These are phyloP conservation scores for Microsporum ferrugineum DNA, from an alignment of 2,329 filamentous ascomycete genomes.

Conservation along the genomic window DNA sequence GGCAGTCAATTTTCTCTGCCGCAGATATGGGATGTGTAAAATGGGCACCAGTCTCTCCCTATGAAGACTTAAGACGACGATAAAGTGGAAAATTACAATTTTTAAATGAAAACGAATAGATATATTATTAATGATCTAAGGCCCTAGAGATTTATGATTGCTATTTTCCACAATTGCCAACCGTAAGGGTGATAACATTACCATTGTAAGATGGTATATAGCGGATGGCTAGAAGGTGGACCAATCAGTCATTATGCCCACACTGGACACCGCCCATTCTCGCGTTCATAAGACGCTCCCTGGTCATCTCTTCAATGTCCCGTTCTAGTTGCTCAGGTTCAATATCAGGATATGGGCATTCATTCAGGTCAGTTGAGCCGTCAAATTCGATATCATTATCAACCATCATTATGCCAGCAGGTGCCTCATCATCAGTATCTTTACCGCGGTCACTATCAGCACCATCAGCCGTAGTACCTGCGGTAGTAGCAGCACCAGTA, in stretches of 20 bases:
- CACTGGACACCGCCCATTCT: constrained; percentile 13
- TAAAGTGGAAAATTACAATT: background rate
- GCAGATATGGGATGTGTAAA: background rate
- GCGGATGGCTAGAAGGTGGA: no score
- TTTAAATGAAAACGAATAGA: background rate
- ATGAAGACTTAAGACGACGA: background rate
- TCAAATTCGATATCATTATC: background rate
- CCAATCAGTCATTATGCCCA: constrained; percentile 1
- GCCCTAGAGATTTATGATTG: background rate
- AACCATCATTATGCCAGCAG: background rate
- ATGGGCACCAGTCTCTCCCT: background rate
- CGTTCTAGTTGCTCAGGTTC: constrained; percentile 22
- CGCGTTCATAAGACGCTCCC: constrained; percentile 20
- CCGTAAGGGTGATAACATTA: no score
- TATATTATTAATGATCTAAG: background rate
- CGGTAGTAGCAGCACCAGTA: background rate
- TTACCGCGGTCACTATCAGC: background rate
- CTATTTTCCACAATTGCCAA: background rate
- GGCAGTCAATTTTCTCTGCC: background rate
- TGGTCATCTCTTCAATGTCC: constrained; percentile 23
- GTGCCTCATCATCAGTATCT: background rate
- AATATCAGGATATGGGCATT: background rate
- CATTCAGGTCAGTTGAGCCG: background rate
- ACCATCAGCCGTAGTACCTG: background rate
- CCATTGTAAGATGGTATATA: background rate